Percentiles rank a stretch among this genome's conserved stretches.
phyloP scores from a whole-genome alignment of 768 basidiomycete species.

The Termitomyces sp. region DNA sequence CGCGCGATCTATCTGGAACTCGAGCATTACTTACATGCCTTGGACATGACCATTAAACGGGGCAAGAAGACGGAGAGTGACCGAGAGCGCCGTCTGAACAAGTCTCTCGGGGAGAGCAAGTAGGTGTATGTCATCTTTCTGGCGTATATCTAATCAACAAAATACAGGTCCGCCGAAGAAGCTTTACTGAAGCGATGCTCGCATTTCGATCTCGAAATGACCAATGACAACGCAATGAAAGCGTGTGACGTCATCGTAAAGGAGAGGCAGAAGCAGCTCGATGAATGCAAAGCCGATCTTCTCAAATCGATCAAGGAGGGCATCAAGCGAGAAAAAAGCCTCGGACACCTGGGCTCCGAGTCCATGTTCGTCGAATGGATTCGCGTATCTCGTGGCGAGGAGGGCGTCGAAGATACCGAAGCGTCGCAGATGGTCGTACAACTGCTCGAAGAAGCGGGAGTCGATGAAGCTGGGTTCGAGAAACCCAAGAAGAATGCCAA shows the following conservation, averaged over 20 bases:
- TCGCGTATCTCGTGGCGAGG: conserved; percentile 58
- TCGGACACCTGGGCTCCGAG: conserved; percentile 62
- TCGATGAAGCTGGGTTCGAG: conserved; percentile 30
- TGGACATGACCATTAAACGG: conserved; percentile 80
- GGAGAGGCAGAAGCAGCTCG: conserved; percentile 76
- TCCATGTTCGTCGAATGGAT: conserved; percentile 81
- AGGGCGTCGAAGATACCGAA: conserved; percentile 78
- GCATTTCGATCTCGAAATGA: conserved; percentile 84
- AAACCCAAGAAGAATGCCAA: conserved; percentile 54
- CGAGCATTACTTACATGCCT: conserved; percentile 86
- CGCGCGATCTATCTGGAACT: conserved; percentile 93
- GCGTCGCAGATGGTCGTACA: conserved; percentile 59
- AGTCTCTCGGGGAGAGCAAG: conserved; percentile 88
- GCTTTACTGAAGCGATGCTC: conserved; percentile 94
- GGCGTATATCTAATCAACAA: not conserved
- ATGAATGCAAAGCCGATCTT: conserved; percentile 77
- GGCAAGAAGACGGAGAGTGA: conserved; percentile 75
- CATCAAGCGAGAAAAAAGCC: conserved; percentile 64
- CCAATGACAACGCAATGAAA: conserved; percentile 76
- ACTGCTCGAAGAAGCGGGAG: conserved; percentile 62
- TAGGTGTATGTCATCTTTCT: conserved; percentile 35
- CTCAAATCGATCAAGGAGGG: conserved; percentile 63
- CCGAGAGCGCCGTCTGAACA: conserved; percentile 82
- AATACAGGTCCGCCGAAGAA: conserved; percentile 77
- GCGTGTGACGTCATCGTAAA: conserved; percentile 91